Conservation (phyloP, 2,329 filamentous ascomycete species). For the Volutella citrinella region DNA sequence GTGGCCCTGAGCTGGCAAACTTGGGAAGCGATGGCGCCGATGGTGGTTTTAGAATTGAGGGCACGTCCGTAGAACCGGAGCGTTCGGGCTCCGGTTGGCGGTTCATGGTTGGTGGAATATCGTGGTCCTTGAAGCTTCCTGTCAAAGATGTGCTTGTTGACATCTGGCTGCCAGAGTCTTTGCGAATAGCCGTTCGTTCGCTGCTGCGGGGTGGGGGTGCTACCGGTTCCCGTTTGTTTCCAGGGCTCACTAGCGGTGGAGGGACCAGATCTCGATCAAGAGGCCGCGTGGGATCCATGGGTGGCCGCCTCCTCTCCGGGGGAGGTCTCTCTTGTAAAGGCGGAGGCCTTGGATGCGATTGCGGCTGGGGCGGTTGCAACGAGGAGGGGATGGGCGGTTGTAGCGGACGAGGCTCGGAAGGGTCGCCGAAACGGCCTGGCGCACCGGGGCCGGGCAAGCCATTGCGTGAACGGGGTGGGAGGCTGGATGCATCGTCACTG, state of each 20-base stretch:
- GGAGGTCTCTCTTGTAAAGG: slow-evolving; percentile 42
- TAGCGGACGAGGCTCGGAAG: slow-evolving; percentile 15
- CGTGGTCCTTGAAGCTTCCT: slow-evolving; percentile 32
- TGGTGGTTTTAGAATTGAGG: slow-evolving; percentile 18
- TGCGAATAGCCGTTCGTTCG: slow-evolving; percentile 45
- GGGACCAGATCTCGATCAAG: slow-evolving; percentile 56
- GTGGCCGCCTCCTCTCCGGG: slow-evolving; percentile 63
- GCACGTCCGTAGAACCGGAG: slow-evolving; percentile 13
- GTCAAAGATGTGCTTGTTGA: slow-evolving; percentile 24
- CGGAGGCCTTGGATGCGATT: slow-evolving; percentile 22
- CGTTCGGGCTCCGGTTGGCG: slow-evolving; percentile 18
- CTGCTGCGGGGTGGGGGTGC: slow-evolving; percentile 51
- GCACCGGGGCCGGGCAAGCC: slow-evolving; percentile 40
- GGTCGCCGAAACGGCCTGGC: slow-evolving; percentile 37
- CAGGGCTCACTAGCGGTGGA: slow-evolving; percentile 54
- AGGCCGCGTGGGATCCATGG: slow-evolving; percentile 60
- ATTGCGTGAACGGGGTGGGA: slow-evolving; percentile 53
- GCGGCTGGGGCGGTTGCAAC: slow-evolving; percentile 17
- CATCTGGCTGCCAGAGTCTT: slow-evolving; percentile 37
- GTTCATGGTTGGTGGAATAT: slow-evolving; percentile 20
- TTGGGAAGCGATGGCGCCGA: slow-evolving; percentile 22
- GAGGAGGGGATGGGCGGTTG: slow-evolving; percentile 21
- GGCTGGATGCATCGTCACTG: slow-evolving; percentile 50
- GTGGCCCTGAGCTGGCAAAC: slow-evolving; percentile 15
- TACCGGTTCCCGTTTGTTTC: slow-evolving; percentile 41